phyloP scores from a whole-genome alignment of 306 rosid species.

The Gillenia trifoliata region DNA sequence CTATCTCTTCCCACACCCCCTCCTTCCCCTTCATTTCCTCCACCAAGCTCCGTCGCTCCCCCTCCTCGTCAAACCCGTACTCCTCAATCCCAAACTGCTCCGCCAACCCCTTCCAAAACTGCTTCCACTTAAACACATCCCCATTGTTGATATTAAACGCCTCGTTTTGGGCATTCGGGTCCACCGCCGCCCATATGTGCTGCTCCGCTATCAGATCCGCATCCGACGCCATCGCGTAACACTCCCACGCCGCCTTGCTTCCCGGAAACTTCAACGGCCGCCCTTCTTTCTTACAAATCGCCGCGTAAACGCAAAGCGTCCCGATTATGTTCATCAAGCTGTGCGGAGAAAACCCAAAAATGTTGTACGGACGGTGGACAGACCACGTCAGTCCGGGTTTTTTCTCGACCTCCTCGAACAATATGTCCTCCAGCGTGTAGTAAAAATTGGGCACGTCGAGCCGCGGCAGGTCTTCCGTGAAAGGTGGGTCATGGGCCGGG shows the following conservation, averaged over 20 bases:
- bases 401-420: conserved; percentile 43
- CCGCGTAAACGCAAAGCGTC: conserved; percentile 42
- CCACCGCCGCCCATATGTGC: conserved; percentile 75
- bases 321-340: conserved; percentile 57
- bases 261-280: conserved; percentile 56
- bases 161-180: conserved; percentile 53
- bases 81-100: conserved; percentile 63
- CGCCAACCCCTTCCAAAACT: conserved; percentile 63
- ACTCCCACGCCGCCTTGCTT: conserved; percentile 39
- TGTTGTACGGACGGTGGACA: conserved; percentile 41
- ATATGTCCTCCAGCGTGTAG: conserved; percentile 44
- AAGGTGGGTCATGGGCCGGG: conserved; percentile 41
- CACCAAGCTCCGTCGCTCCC: conserved; percentile 20
- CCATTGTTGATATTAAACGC: conserved; percentile 59
- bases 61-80: conserved; percentile 42
- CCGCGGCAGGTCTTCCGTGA: conserved; percentile 58
- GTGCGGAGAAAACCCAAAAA: conserved; percentile 62
- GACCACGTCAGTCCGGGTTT: conserved; percentile 52
- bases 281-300: conserved; percentile 61
- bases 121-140: conserved; percentile 65
- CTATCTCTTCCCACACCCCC: conserved; percentile 57
- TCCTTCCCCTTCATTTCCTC: conserved; percentile 52
- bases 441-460: conserved; percentile 47
- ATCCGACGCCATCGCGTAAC: conserved; percentile 38
- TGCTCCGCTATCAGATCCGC: conserved; percentile 73